These are phyloP conservation scores for Hypericum perforatum DNA, from an alignment of 345 rosid genomes.

Conservation along the genomic window DNA sequence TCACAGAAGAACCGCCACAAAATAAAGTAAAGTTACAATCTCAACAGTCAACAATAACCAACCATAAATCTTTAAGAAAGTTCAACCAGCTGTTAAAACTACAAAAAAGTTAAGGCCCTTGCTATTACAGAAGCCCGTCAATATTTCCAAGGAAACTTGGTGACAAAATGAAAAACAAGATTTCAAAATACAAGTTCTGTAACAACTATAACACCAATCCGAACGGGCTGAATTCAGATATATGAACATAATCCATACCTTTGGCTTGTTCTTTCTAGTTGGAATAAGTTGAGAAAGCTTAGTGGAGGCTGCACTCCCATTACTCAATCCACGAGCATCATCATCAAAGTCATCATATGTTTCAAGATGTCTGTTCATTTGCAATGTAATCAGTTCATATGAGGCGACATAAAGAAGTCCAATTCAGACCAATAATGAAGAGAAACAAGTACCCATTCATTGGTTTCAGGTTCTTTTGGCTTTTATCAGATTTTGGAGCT, in stretches of 20 bases:
- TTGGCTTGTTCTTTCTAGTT: slow-evolving; percentile 41
- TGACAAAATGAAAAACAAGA: too few relatives aligned
- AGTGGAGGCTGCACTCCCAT: slow-evolving; percentile 16
- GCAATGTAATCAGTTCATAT: slow-evolving; percentile 12
- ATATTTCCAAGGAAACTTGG: too few relatives aligned
- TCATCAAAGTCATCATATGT: slow-evolving; percentile 76
- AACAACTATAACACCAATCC: too few relatives aligned
- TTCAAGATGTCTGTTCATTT: slow-evolving; percentile 54
- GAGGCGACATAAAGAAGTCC: slow-evolving; percentile 10
- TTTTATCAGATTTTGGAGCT: slow-evolving; percentile 36
- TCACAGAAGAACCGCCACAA: slow-evolving; percentile 6
- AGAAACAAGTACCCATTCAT: slow-evolving; percentile 43
- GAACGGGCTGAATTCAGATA: neutral
- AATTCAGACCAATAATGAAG: slow-evolving; percentile 2
- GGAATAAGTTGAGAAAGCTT: slow-evolving; percentile 44
- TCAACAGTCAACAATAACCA: neutral
- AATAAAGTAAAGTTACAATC: neutral
- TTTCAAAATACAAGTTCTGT: too few relatives aligned
- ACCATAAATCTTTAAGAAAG: neutral
- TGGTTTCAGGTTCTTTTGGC: slow-evolving; percentile 38
- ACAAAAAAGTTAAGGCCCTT: too few relatives aligned
- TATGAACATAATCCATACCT: slow-evolving; percentile 30
- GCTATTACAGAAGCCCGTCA: too few relatives aligned
- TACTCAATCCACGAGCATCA: slow-evolving; percentile 31
- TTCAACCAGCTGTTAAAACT: too few relatives aligned